These are phyloP conservation scores for Acer yangbiense DNA, from an alignment of 345 rosid species.

Conservation along the genomic window DNA sequence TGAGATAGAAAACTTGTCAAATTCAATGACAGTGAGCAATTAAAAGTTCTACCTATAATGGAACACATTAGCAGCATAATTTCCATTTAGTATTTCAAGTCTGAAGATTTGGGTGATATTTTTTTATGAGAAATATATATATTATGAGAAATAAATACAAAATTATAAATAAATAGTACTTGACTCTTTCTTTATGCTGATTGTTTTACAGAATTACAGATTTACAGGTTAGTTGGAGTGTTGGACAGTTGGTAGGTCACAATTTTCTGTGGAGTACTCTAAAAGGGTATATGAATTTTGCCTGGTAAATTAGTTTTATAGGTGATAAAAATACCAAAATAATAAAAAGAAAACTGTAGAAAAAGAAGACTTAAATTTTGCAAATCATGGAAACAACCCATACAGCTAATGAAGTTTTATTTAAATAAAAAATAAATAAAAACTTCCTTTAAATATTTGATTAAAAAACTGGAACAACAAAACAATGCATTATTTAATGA, in stretches of 20 bases:
- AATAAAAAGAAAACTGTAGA: too few relatives aligned
- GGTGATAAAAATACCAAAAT: too few relatives aligned
- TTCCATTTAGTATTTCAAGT: slow-evolving; percentile 23
- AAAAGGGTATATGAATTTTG: too few relatives aligned
- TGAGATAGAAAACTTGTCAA: neutral
- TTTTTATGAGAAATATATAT: neutral
- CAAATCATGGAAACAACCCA: too few relatives aligned
- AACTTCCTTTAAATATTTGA: too few relatives aligned
- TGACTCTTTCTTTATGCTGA: slow-evolving; percentile 3
- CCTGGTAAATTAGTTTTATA: too few relatives aligned
- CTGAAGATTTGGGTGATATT: neutral
- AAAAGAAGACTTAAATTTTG: too few relatives aligned
- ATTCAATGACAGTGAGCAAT: neutral
- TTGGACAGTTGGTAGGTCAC: slow-evolving; percentile 8
- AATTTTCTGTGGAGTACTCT: too few relatives aligned
- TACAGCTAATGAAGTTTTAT: too few relatives aligned
- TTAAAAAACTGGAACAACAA: too few relatives aligned
- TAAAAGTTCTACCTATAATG: neutral
- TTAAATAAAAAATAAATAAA: too few relatives aligned
- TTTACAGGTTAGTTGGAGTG: neutral
- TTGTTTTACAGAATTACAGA: neutral
- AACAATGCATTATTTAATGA: too few relatives aligned
- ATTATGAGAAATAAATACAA: neutral
- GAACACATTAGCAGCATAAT: slow-evolving; percentile 10
- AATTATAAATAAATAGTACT: neutral